phyloP scores from a whole-genome alignment of 306 rosid species.

The Begonia loranthoides region DNA sequence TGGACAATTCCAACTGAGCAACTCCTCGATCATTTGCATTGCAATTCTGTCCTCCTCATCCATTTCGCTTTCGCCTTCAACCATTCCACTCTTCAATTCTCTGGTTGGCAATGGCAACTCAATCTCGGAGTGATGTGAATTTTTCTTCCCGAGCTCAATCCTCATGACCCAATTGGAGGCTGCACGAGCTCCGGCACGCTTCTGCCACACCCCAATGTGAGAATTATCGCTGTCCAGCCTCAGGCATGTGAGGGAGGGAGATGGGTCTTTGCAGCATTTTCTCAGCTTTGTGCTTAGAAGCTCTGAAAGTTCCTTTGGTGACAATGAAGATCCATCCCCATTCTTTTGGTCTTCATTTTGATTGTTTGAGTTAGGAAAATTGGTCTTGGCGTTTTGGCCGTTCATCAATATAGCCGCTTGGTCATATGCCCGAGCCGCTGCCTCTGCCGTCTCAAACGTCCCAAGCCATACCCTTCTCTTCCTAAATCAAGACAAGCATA shows the following conservation, averaged over 20 bases:
- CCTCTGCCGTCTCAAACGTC: slow-evolving; percentile 96
- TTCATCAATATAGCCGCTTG: slow-evolving; percentile 93
- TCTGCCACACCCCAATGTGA: slow-evolving; percentile 96
- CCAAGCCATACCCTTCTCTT: slow-evolving; percentile 99
- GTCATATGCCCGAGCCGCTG: slow-evolving; percentile 94
- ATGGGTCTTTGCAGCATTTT: slow-evolving; percentile 71
- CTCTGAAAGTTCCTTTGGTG: slow-evolving; percentile 66
- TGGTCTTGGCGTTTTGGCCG: slow-evolving; percentile 92
- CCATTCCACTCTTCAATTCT: slow-evolving; percentile 5
- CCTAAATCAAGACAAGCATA: slow-evolving; percentile 16
- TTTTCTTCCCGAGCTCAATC: slow-evolving; percentile 66
- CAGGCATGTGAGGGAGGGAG: slow-evolving; percentile 90
- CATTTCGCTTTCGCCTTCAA: slow-evolving; percentile 5
- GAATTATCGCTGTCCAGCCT: slow-evolving; percentile 87
- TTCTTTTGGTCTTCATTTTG: slow-evolving; percentile 11
- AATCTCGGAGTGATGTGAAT: not conserved
- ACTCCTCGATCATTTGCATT: slow-evolving; percentile 91
- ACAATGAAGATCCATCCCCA: slow-evolving; percentile 4
- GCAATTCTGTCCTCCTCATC: slow-evolving; percentile 75
- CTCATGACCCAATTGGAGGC: slow-evolving; percentile 88
- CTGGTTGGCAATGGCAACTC: not conserved
- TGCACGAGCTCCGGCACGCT: slow-evolving; percentile 64
- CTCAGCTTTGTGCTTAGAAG: slow-evolving; percentile 74
- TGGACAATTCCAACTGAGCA: slow-evolving; percentile 59
- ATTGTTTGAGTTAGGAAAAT: slow-evolving; percentile 36